Evolutionary conservation across 768 basidiomycete genomes (phyloP), one percentile per base, ranked within the genome.

Genomic region (Xerocomus potaroensis): DNA sequence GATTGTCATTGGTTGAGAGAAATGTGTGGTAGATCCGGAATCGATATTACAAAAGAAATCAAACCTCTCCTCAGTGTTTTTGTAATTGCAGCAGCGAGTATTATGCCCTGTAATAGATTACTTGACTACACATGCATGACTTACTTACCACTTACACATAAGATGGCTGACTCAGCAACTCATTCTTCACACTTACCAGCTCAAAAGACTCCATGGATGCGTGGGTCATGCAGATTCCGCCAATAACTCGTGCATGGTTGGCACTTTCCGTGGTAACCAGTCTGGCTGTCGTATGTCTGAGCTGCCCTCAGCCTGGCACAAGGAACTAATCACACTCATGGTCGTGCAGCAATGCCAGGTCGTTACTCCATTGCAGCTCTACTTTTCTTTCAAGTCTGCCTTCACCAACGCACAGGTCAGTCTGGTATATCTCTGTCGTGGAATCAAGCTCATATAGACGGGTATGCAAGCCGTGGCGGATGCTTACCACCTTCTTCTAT

Each of bases 401-500:
- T 88, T 94, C 52, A 74, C 78, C 14, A 91, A 94, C 54, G 75
- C 72, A 24, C 91, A 95, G 78, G 91, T 58, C 19, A 14, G 24
- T 48, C 38, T 34, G 14, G 14, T 15, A 16, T 27, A 27, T 47
- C 38, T 16, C 10, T 10, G 24, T 38, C 18, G 37, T 23, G 15
- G 40, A 15, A 26, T 38, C 35, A 48, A 48, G 55, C 46, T 59
- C 23, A 60, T 45, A 10, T n/a, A 4, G 32, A 42, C 54, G 27
- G 40, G 31, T 34, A 21, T 40, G 45, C 30, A 47, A 96, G 91
- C 75, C 84, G 55, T 97, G 93, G 93, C 79, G 95, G 23, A 77
- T 82, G 37, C 66, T 85, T 33, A 94, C 93, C 23, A 95, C 88
- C 10, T 98, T 98, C 76, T 85, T 93, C 59, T 99, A 94, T 69